Evolutionary conservation across 2,329 filamentous ascomycete genomes (phyloP).

Genomic region (Alternaria sp.): DNA sequence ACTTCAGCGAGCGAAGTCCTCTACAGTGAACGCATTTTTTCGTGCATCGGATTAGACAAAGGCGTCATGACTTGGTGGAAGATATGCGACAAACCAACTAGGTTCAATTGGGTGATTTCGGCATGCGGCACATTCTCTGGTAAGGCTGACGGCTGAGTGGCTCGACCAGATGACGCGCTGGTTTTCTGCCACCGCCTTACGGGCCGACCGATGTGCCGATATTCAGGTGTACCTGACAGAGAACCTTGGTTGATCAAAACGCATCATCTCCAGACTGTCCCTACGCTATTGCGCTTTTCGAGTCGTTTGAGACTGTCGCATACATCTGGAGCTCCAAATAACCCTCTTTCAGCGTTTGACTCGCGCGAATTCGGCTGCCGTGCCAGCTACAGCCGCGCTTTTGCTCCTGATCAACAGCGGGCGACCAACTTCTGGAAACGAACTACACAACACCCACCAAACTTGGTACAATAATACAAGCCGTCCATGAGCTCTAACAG

Average conservation of each 20-base stretch:
- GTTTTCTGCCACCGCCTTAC: constrained; percentile 26
- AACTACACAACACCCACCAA: constrained; percentile 26
- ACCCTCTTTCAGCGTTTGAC: constrained; percentile 23
- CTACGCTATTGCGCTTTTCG: constrained; percentile 17
- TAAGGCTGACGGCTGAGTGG: constrained; percentile 3
- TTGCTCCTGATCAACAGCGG: constrained; percentile 37
- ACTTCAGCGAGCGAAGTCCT: not conserved
- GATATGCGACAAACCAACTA: not conserved
- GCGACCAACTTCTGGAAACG: constrained; percentile 26
- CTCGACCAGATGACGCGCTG: constrained; percentile 23
- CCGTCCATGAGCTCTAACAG: constrained; percentile 36
- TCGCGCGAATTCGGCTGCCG: constrained; percentile 22
- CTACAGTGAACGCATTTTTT: not conserved
- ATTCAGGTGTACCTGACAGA: constrained; percentile 22
- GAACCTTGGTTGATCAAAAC: constrained; percentile 23
- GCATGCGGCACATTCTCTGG: not conserved
- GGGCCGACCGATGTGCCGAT: constrained; percentile 20
- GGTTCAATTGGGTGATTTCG: not conserved
- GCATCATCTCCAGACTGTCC: constrained; percentile 26
- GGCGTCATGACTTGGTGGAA: too few species aligned
- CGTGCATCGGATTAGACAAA: not conserved
- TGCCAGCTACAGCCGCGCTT: constrained; percentile 37
- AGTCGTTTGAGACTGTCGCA: constrained; percentile 33
- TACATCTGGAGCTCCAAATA: constrained; percentile 23
- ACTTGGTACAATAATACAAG: constrained; percentile 13